Percentiles rank a stretch among this genome's conserved stretches.
Conservation (phyloP, 1,284 basidiomycete species). For the Apiotrichum gamsii region DNA sequence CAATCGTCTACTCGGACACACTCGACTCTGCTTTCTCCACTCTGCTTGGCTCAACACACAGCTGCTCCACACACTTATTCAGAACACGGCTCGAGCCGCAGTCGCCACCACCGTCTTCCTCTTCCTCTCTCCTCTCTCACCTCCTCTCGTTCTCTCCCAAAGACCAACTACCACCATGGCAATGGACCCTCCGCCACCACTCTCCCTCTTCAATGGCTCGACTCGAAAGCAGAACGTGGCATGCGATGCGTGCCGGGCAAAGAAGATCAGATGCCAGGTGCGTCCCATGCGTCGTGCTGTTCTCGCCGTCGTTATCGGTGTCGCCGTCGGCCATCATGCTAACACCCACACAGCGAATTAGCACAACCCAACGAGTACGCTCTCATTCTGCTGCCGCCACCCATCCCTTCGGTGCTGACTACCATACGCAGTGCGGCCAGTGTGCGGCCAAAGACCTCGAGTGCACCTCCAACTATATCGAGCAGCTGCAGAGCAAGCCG, state of each 20-base stretch:
- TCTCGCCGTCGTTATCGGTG: too few relatives aligned
- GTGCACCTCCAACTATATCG: constrained; percentile 40
- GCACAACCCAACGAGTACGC: constrained; percentile 13
- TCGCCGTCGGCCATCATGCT: too few relatives aligned
- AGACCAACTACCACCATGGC: neutral
- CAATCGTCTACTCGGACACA: too few relatives aligned
- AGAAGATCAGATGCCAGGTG: constrained; percentile 37
- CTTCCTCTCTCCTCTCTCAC: neutral
- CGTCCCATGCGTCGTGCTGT: too few relatives aligned
- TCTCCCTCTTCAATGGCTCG: constrained; percentile 8
- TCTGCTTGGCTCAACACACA: too few relatives aligned
- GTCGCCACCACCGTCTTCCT: neutral
- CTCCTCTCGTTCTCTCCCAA: neutral
- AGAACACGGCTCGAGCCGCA: too few relatives aligned
- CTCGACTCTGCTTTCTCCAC: too few relatives aligned
- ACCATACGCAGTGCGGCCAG: constrained; percentile 41
- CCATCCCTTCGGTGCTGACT: too few relatives aligned
- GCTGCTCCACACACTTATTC: too few relatives aligned
- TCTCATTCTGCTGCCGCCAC: neutral
- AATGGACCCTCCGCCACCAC: constrained; percentile 7
- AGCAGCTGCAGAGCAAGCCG: constrained; percentile 30
- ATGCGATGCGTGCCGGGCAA: constrained; percentile 66
- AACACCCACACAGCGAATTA: neutral
- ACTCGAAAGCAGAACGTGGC: constrained; percentile 73
- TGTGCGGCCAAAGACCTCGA: constrained; percentile 27